A percentile compares a stretch with the other conserved stretches of the same genome.
Conservation (phyloP, 208 protist genomes). For the Trypanosoma boissoni region DNA sequence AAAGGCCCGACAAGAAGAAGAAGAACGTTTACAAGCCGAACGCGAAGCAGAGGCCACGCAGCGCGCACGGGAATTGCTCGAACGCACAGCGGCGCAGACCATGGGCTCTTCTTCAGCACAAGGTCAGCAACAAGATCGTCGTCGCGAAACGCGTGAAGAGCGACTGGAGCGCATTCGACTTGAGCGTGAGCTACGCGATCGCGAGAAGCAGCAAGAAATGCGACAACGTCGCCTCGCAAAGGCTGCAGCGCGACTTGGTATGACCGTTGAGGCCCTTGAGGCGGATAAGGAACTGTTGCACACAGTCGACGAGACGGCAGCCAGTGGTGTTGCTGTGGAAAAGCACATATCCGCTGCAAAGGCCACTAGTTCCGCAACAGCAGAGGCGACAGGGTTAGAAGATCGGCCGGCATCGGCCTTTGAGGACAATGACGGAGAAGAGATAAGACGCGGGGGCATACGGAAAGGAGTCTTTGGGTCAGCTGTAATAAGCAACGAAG, state of each 20-base stretch:
- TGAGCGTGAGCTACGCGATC: constrained; percentile 70
- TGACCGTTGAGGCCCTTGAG: constrained; percentile 67
- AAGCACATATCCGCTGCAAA: neutral
- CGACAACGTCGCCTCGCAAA: constrained; percentile 53
- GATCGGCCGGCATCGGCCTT: neutral
- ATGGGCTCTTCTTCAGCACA: constrained; percentile 16
- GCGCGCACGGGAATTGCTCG: constrained; percentile 57
- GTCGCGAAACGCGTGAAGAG: constrained; percentile 64
- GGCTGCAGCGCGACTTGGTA: constrained; percentile 58
- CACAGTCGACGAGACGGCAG: constrained; percentile 28
- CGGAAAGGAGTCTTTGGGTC: constrained; percentile 48
- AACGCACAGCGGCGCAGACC: constrained; percentile 47
- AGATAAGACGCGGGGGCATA: constrained; percentile 24
- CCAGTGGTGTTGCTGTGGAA: neutral
- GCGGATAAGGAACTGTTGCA: constrained; percentile 60
- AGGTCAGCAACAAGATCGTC: too few species aligned
- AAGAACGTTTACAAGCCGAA: constrained; percentile 61
- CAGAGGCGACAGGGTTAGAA: neutral
- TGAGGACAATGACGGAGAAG: constrained; percentile 20
- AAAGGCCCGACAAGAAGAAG: constrained; percentile 40
- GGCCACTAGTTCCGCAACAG: neutral
- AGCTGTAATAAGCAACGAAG: constrained; percentile 72
- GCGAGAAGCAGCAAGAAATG: constrained; percentile 54
- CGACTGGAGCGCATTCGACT: constrained; percentile 61
- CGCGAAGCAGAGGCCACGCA: constrained; percentile 55